A percentile compares a stretch with the other conserved stretches of the same genome.
Evolutionary conservation across 2,329 filamentous ascomycete species (phyloP).

Genomic region (Niveomyces coronatus): DNA sequence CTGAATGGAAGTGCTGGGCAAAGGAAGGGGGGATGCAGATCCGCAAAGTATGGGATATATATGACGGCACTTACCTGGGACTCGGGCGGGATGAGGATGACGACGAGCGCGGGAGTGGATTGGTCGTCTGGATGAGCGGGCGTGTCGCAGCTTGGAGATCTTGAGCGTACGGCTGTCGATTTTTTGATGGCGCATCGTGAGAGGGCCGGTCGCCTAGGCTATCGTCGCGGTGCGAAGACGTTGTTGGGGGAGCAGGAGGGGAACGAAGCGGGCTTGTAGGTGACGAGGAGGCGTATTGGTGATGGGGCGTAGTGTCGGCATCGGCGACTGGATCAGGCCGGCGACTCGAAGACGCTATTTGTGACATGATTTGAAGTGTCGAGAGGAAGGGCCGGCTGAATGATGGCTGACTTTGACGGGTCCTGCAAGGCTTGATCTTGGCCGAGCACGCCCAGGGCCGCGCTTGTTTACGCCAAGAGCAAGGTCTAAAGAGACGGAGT

Average conservation of each 20-base stretch:
- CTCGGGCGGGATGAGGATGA: slow-evolving; percentile 4
- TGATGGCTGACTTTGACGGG: slow-evolving; percentile 1
- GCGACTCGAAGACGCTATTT: slow-evolving; percentile 3
- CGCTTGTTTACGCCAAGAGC: no score
- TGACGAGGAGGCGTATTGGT: slow-evolving; percentile 3
- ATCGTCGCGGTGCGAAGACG: not conserved
- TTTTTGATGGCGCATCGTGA: no score
- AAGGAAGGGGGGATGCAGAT: not conserved
- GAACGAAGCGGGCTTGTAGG: slow-evolving; percentile 3
- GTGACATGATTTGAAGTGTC: slow-evolving; percentile 9
- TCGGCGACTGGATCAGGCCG: not conserved
- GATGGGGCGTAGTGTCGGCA: not conserved
- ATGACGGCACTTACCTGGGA: slow-evolving; percentile 3
- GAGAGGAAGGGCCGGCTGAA: slow-evolving; percentile 3
- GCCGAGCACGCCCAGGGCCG: no score
- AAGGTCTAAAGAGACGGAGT: no score
- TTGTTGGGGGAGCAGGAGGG: slow-evolving; percentile 1
- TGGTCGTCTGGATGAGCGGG: slow-evolving; percentile 1
- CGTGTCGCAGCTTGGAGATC: not conserved
- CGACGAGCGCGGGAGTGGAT: not conserved
- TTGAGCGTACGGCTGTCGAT: no score
- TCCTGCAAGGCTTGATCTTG: slow-evolving; percentile 6
- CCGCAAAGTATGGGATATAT: not conserved
- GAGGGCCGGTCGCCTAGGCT: not conserved
- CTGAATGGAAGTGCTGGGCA: no score